phyloP scores from a whole-genome alignment of 2,329 filamentous ascomycete species.

The Chaetomiaceae sp. region DNA sequence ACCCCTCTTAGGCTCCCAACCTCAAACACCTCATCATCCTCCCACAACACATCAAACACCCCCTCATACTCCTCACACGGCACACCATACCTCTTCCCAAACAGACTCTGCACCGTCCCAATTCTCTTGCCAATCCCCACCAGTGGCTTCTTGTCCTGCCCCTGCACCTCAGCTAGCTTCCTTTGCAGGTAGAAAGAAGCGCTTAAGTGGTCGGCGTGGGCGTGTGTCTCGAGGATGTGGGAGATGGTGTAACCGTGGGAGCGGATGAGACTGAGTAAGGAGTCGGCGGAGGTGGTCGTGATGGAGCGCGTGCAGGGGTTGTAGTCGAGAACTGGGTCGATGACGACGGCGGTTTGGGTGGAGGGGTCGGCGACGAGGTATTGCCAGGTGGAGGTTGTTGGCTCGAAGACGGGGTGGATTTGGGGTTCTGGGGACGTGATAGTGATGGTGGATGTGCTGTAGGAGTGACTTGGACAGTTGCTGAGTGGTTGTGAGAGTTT shows the following conservation, averaged over 20 bases:
- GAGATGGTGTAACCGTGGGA: slow-evolving; percentile 45
- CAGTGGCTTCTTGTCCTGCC: slow-evolving; percentile 33
- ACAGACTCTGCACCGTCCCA: slow-evolving; percentile 45
- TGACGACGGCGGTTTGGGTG: slow-evolving; percentile 48
- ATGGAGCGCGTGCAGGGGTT: slow-evolving; percentile 40
- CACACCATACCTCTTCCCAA: slow-evolving; percentile 47
- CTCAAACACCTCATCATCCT: slow-evolving; percentile 49
- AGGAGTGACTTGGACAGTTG: neutral
- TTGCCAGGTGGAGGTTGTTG: slow-evolving; percentile 51
- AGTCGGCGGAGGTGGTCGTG: slow-evolving; percentile 49
- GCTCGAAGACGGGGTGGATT: slow-evolving; percentile 38
- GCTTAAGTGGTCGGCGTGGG: slow-evolving; percentile 57
- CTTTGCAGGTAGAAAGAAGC: slow-evolving; percentile 54
- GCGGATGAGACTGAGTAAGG: slow-evolving; percentile 41
- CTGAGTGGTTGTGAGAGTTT: no score
- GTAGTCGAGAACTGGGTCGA: slow-evolving; percentile 60
- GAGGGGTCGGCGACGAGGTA: slow-evolving; percentile 54
- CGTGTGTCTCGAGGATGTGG: slow-evolving; percentile 58
- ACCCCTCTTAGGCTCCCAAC: slow-evolving; percentile 44
- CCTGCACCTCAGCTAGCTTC: slow-evolving; percentile 32
- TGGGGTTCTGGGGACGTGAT: slow-evolving; percentile 29
- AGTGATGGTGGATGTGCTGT: neutral
- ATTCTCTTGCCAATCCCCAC: slow-evolving; percentile 57
- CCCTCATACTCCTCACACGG: slow-evolving; percentile 37
- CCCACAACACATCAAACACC: slow-evolving; percentile 50